Evolutionary conservation across 768 basidiomycete species (phyloP), one percentile per base, ranked within the genome.

Genomic region (Coprinopsis marcescibilis): DNA sequence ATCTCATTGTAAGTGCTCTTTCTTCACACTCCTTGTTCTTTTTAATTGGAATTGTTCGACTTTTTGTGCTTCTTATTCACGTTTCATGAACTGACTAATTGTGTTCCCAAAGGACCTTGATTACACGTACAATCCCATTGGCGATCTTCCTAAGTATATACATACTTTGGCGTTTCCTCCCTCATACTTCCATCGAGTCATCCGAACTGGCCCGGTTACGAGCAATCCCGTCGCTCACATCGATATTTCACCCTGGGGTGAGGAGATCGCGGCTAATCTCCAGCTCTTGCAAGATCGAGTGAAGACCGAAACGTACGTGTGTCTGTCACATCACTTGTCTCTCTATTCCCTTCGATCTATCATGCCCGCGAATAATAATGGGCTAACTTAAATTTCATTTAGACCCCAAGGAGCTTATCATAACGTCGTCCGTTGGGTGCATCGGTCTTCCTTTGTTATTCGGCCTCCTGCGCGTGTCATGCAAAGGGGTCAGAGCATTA

Each of bases 171-270:
- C 86, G 1, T 89, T 90, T 59, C 75, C 90, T 14, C 90, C 90
- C 1, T 90, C 89, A 17, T 91, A 91, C 65, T 93, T 91, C 71
- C 87, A 92, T 61, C 80, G 85, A 30, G 85, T 90, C 35, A 80
- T 93, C 46, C 78, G 87, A 15, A 82, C 80, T 0, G 77, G 80
- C 13, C 61, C 73, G 13, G 57, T 57, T 13, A 67, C 69, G 12
- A 73, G 70, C 17, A 83, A 83, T 55, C 81, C 78, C 0, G 72
- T 91, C 30, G 74, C 75, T 13, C 81, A 88, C 59, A 63, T 92
- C 49, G 86, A 93, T 63, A 63, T 92, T 24, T 66, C 73, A 21
- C 83, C 85, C 2, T 91, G 89, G 86, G 85, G 80, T 2, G 78
- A 79, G 38, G 84, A 91, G 65, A 79, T 91, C 50, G 80, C 81